Evolutionary conservation across 2,329 filamentous ascomycete species (phyloP).

Genomic region (Aulographum hederae): DNA sequence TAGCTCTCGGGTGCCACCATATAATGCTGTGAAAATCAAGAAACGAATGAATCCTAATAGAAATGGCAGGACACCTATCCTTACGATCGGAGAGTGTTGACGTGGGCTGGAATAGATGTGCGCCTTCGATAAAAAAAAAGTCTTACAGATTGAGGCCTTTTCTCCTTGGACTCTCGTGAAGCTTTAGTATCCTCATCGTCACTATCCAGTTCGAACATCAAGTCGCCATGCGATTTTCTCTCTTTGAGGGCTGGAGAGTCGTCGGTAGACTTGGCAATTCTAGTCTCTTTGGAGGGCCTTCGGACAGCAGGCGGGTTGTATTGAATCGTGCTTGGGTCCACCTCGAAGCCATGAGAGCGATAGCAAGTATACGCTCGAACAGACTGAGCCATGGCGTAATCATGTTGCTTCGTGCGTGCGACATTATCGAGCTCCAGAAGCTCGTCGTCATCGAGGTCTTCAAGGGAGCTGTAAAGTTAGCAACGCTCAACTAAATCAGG

Average conservation of each 20-base stretch:
- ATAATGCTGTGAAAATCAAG: too few species aligned
- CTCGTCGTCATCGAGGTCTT: conserved; percentile 73
- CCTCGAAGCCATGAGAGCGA: too few species aligned
- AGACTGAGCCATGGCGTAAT: too few species aligned
- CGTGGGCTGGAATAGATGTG: too few species aligned
- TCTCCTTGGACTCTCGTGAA: neutral
- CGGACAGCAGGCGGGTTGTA: too few species aligned
- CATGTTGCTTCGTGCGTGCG: conserved; percentile 60
- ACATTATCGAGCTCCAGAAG: conserved; percentile 61
- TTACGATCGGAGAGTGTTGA: neutral
- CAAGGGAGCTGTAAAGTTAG: conserved; percentile 39
- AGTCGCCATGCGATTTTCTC: conserved; percentile 50
- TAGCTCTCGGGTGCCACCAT: too few species aligned
- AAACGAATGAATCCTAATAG: too few species aligned
- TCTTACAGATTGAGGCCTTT: neutral
- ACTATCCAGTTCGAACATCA: conserved; percentile 93
- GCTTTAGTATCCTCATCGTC: conserved; percentile 28
- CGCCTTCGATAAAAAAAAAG: too few species aligned
- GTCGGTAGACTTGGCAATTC: neutral
- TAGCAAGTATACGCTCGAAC: too few species aligned
- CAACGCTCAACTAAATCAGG: neutral
- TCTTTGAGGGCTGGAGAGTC: conserved; percentile 49
- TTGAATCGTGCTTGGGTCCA: too few species aligned
- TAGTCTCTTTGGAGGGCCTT: neutral
- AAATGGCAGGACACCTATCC: too few species aligned